Conservation (phyloP, 352 stramenopile genomes). For the Plasmopara muralis region DNA sequence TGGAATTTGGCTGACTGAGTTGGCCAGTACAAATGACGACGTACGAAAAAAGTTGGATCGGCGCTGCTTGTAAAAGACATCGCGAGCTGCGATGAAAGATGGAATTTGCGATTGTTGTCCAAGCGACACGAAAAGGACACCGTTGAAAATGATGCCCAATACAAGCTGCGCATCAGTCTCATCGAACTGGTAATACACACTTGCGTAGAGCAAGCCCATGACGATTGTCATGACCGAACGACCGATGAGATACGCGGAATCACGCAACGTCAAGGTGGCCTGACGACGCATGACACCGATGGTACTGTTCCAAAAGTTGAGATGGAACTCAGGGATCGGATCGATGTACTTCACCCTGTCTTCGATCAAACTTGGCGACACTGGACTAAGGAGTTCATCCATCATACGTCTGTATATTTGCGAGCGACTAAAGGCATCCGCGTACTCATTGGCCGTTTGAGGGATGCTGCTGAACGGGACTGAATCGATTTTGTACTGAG, state of each 20-base stretch:
- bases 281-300: conserved; percentile 30
- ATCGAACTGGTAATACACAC: conserved; percentile 36
- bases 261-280: conserved; percentile 26
- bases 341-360: conserved; percentile 78
- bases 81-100: conserved; percentile 45
- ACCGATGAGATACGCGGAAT: conserved; percentile 26
- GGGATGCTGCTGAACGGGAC: conserved; percentile 2
- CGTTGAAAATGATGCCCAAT: conserved; percentile 67
- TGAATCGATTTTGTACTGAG: conserved; percentile 22
- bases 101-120: conserved; percentile 58
- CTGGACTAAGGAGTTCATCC: conserved; percentile 8
- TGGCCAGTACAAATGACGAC: conserved; percentile 50
- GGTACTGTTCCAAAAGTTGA: conserved; percentile 24
- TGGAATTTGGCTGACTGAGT: conserved; percentile 27
- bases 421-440: conserved; percentile 14
- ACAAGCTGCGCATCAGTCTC: conserved; percentile 29
- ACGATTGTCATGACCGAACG: conserved; percentile 29
- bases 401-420: conserved; percentile 12
- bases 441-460: conserved; percentile 22
- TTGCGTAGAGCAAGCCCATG: conserved; percentile 34
- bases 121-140: conserved; percentile 60
- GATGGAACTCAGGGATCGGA: conserved; percentile 30
- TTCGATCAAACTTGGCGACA: conserved; percentile 6
- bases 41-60: conserved; percentile 74
- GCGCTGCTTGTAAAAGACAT: conserved; percentile 74